A percentile compares a stretch with the other conserved stretches of the same genome.
These are phyloP conservation scores for Sporothrix humicola DNA, from an alignment of 2,329 filamentous ascomycete species.

Conservation along the genomic window DNA sequence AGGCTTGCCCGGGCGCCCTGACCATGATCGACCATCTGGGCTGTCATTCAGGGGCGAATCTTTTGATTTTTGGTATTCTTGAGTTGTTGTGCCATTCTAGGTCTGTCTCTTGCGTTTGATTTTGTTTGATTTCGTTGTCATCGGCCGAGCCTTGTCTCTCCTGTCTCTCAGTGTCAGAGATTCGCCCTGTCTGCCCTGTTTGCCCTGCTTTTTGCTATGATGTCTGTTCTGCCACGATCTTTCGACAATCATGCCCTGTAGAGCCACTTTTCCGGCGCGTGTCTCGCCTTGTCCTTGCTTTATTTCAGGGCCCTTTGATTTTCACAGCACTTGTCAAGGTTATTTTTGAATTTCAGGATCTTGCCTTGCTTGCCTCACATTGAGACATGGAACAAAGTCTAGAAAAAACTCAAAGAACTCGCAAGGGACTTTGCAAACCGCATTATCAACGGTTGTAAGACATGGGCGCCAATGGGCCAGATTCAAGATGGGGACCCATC, in stretches of 20 bases:
- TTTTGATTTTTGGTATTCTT: not conserved
- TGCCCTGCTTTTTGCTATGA: not conserved
- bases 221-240: not conserved
- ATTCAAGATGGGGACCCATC: not conserved
- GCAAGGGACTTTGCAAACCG: not conserved
- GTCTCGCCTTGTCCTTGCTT: not conserved
- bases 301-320: not conserved
- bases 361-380: not conserved
- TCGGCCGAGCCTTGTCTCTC: conserved; percentile 5
- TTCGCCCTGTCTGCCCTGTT: not conserved
- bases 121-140: not conserved
- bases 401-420: not conserved
- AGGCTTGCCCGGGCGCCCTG: not conserved
- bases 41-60: conserved; percentile 23
- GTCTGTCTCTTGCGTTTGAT: not conserved
- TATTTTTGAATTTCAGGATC: not conserved
- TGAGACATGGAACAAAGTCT: conserved; percentile 21
- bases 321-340: too few relatives aligned
- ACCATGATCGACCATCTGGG: conserved; percentile 16
- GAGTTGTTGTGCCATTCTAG: not conserved
- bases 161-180: not conserved
- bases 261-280: not conserved
- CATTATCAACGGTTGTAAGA: conserved; percentile 17
- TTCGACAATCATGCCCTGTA: conserved; percentile 17
- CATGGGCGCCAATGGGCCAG: not conserved